Evolutionary conservation across 75 land plant genomes (phyloP), one percentile per base, ranked within the genome.

Genomic region (Cunninghamia lanceolata): DNA sequence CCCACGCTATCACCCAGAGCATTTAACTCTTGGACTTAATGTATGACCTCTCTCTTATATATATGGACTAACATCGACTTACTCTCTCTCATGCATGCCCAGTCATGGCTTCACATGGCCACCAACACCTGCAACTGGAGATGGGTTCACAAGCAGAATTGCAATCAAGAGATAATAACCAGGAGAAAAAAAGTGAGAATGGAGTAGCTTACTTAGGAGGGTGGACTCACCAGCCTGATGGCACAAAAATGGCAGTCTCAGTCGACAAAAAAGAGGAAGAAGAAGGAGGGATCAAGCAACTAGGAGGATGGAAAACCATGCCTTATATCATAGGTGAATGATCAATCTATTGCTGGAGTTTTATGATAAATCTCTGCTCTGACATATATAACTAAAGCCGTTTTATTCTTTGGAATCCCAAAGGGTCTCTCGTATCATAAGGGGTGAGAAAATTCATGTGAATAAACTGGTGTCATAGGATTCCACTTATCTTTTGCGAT

Each of bases 231-330:
- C 39, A 76, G 4, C 15, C 35, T 34, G n/a, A 76, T 34, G n/a
- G 7, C 16, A 14, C 79, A 16, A 76, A 38, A 28, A 38, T 34
- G 79, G 79, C n/a, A 38, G n/a, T 38, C 14, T n/a, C 77, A 10
- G 84, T 36, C 17, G 38, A 16, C 68, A 17, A 32, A 34, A 43
- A 54, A 14, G 17, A 14, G 81, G 39, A 85, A 30, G 19, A 83
- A 47, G 38, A 46, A 77, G 19, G 74, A 59, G 32, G 1, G 52
- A 66, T 46, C 19, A 32, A 34, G 39, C 86, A 89, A 68, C 88
- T 86, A 30, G 93, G 92, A 11, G 95, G 95, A 88, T 94, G 95
- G 95, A 94, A 86, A 45, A 75, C 92, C 79, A 92, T 92, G 92
- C 89, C 90, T 36, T 94, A 59, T 84, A 86, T 94, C 47, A 87